Evolutionary conservation across 2,329 filamentous ascomycete genomes (phyloP), one percentile per base, ranked within the genome.

Genomic region (Calonectria fujianensis): DNA sequence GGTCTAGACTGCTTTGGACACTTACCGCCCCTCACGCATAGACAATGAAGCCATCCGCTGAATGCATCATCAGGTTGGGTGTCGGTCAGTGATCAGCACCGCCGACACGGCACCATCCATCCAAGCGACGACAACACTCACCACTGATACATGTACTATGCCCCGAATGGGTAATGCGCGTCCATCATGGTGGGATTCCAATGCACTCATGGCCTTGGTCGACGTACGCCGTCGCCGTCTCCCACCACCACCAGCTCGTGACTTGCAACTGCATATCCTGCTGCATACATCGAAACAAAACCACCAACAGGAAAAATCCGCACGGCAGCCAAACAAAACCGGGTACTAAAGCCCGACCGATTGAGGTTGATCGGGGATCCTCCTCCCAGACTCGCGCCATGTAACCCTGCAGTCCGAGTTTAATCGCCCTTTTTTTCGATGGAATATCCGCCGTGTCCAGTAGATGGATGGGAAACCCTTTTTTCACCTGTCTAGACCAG

Each of bases 321-420:
- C 37, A 48, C n/a, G 35, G 27, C 48, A 63, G 27, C 45, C 29
- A 18, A 41, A 45, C 16, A 57, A 32, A 59, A 51, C 31, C 14
- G 52, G 24, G 52, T 41, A 39, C 29, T 39, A 35, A 35, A 32
- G 24, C 20, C 27, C 54, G 50, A 39, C 32, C 50, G 59, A 63
- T 57, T 45, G 54, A 51, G 51, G 39, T 37, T 70, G 64, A 39
- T 63, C 59, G 72, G 72, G 67, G 61, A 70, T 52, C 65, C 63
- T 45, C 45, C 18, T 64, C 37, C 18, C 57, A 68, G 50, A 63
- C 59, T 67, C 41, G 48, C 67, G 35, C 72, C 72, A 74, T 74
- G 72, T 74, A 74, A 74, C 72, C 67, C 72, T 74, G 57, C 11
- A 66, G 65, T 61, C 59, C 31, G 72, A 67, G 67, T 45, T 61